Conservation (phyloP, 164 flowering plant species). For the Vitis cinerea region DNA sequence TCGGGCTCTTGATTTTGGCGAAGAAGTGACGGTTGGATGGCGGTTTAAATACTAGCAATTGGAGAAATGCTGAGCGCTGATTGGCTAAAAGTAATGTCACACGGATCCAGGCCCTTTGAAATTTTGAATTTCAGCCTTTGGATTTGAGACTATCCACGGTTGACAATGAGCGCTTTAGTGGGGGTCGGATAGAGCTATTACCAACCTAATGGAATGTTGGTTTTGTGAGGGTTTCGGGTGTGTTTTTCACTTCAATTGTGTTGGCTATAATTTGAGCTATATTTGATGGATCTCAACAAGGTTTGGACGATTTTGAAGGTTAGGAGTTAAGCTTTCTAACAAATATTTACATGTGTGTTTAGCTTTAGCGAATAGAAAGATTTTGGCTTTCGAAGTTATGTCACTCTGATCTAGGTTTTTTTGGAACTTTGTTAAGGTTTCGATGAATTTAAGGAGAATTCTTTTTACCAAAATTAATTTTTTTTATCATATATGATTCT, state of each 20-base stretch:
- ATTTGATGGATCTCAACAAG: constrained; percentile 26
- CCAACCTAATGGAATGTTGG: too few relatives aligned
- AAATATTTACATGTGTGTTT: constrained; percentile 8
- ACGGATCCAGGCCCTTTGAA: constrained; percentile 29
- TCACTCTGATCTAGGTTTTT: constrained; percentile 22
- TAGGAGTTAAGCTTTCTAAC: constrained; percentile 33
- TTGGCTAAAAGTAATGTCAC: constrained; percentile 31
- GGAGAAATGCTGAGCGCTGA: constrained; percentile 23
- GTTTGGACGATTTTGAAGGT: constrained; percentile 28
- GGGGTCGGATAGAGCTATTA: constrained; percentile 5
- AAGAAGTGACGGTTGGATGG: background rate
- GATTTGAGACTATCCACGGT: constrained; percentile 40
- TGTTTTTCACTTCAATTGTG: constrained; percentile 38
- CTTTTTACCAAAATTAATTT: background rate
- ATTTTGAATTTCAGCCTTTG: constrained; percentile 30
- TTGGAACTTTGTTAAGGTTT: constrained; percentile 11
- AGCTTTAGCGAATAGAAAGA: constrained; percentile 9
- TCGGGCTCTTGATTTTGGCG: too few relatives aligned
- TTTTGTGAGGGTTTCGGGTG: constrained; percentile 21
- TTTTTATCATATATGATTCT: constrained; percentile 5
- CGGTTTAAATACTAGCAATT: constrained; percentile 22
- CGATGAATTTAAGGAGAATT: background rate
- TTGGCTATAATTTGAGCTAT: constrained; percentile 25
- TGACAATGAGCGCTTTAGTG: background rate
- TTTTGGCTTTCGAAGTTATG: constrained; percentile 11